phyloP scores from a whole-genome alignment of 371 early-diverging fungal genomes.

The Apophysomyces sp. region DNA sequence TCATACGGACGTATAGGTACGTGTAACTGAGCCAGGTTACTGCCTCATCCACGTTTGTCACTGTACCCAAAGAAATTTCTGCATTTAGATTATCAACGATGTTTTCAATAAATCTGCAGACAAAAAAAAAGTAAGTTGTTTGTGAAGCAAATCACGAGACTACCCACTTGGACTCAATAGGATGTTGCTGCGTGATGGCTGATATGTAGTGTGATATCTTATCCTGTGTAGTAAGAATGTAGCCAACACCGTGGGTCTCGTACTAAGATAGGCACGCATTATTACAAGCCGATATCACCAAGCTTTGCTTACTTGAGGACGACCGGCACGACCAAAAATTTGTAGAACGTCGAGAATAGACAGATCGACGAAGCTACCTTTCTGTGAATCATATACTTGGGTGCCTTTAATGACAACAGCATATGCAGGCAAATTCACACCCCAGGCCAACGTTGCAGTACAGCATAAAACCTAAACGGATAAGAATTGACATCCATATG shows the following conservation, averaged over 20 bases:
- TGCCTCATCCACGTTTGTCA: constrained; percentile 92
- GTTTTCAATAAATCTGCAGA: constrained; percentile 69
- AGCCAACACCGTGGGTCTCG: constrained; percentile 91
- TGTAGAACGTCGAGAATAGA: constrained; percentile 97
- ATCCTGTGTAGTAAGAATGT: constrained; percentile 90
- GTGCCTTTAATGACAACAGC: constrained; percentile 99
- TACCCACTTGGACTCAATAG: constrained; percentile 89
- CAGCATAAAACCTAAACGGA: constrained; percentile 81
- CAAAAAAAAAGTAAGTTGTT: neutral
- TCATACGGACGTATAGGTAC: constrained; percentile 97
- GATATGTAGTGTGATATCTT: constrained; percentile 92
- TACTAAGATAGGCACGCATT: constrained; percentile 58
- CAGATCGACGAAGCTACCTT: constrained; percentile 90
- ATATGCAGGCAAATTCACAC: constrained; percentile 99
- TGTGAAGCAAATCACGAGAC: neutral
- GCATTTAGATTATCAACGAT: constrained; percentile 96
- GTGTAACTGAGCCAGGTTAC: constrained; percentile 98
- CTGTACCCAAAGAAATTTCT: constrained; percentile 95
- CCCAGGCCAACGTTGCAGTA: constrained; percentile 99
- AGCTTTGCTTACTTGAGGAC: constrained; percentile 65
- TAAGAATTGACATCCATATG: constrained; percentile 1
- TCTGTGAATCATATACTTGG: constrained; percentile 92
- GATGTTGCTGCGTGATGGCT: constrained; percentile 94
- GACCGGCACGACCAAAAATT: constrained; percentile 99
- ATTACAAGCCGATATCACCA: neutral